Evolutionary conservation across 2,329 filamentous ascomycete genomes (phyloP), one percentile per base, ranked within the genome.

Genomic region (Sarocladiaceae sp.): DNA sequence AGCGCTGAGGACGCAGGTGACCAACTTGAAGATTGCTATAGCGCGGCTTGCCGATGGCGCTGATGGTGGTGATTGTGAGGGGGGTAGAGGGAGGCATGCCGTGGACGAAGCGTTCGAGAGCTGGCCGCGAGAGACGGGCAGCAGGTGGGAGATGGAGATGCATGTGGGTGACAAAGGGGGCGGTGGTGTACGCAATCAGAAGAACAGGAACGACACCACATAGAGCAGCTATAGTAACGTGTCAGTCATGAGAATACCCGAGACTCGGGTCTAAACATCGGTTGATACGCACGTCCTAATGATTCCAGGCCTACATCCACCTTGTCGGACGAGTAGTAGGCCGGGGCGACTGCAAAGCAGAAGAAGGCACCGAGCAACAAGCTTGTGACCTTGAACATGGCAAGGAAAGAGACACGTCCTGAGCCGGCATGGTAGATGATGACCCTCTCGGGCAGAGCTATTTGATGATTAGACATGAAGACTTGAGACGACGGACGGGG

Each of bases 401-500:
- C 85, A 35, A 91, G 65, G 51, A 85, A 82, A 6, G 80, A 77
- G 23, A 77, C 83, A 47, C 78, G 74, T 7, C 73, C 73, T 1
- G 78, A 83, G 43, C 87, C 85, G 44, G 81, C 81, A 64, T 89
- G 84, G 62, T 87, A 94, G 49, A 94, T 76, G 52, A 88, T 72
- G 21, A 90, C 58, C 12, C 67, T 68, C 50, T 78, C 72, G 0
- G 80, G 78, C 47, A 74, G 74, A 26, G 63, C 73, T 78, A 16
- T 10, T n/a, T 42, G 23, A 29, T 13, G 9, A n/a, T n/a, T n/a
- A n/a, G n/a, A n/a, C n/a, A n/a, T n/a, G n/a, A n/a, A n/a, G n/a
- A n/a, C n/a, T n/a, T n/a, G n/a, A n/a, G n/a, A n/a, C n/a, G n/a
- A n/a, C n/a, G n/a, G n/a, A n/a, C n/a, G n/a, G n/a, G n/a, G n/a